Conservation (phyloP, 2,329 filamentous ascomycete genomes). For the Xylaria sp. region DNA sequence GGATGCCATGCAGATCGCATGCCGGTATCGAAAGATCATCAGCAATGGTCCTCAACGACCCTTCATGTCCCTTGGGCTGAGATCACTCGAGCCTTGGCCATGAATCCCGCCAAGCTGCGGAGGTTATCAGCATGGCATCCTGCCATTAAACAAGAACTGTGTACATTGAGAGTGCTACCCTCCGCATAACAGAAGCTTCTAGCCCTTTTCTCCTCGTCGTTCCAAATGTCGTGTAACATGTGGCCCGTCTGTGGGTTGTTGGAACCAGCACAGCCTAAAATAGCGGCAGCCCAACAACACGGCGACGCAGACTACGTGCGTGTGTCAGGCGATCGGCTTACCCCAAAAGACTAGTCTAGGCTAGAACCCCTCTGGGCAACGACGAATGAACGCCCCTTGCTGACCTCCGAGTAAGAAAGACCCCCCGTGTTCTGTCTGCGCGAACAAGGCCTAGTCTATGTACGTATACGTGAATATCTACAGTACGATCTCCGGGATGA, state of each 20-base stretch:
- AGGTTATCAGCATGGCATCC: not conserved
- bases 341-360: slow-evolving; percentile 18
- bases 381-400: not conserved
- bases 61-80: too few relatives aligned
- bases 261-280: slow-evolving; percentile 26
- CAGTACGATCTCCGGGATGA: not conserved
- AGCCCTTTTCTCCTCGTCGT: slow-evolving; percentile 9
- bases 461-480: too few relatives aligned
- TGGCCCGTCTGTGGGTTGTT: slow-evolving; percentile 4
- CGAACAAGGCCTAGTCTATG: not conserved
- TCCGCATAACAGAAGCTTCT: slow-evolving; percentile 16
- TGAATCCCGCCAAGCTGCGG: slow-evolving; percentile 1
- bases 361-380: slow-evolving; percentile 10
- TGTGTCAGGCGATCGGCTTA: slow-evolving; percentile 16
- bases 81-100: not conserved
- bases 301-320: not conserved
- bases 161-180: not conserved
- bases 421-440: too few relatives aligned
- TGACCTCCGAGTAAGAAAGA: not conserved
- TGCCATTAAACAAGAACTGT: not conserved
- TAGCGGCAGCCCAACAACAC: slow-evolving; percentile 13
- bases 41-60: not conserved
- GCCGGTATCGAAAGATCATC: not conserved
- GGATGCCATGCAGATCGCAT: too few relatives aligned
- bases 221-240: slow-evolving; percentile 22